phyloP scores from a whole-genome alignment of 2,329 filamentous ascomycete species.

The Harringtonia lauricola region DNA sequence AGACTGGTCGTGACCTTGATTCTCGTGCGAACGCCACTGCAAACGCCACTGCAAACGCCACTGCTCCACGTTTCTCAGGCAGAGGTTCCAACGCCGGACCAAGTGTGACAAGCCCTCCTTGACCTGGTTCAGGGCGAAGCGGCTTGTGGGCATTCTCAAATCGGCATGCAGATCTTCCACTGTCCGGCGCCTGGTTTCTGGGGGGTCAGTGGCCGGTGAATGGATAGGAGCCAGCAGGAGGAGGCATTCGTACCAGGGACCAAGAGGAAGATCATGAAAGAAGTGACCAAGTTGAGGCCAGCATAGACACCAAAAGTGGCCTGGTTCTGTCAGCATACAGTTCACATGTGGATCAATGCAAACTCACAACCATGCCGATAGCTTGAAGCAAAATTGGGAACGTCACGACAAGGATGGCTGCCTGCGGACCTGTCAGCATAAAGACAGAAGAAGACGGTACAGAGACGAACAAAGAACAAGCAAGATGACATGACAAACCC shows the following conservation, averaged over 20 bases:
- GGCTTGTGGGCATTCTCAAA: conserved; percentile 48
- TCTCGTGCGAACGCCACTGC: neutral
- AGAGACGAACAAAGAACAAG: conserved; percentile 28
- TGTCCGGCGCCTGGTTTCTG: conserved; percentile 49
- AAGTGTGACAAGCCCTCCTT: conserved; percentile 48
- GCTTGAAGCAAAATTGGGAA: conserved; percentile 30
- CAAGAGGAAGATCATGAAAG: conserved; percentile 44
- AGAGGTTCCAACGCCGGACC: conserved; percentile 44
- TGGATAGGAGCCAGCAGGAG: no score
- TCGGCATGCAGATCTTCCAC: conserved; percentile 49
- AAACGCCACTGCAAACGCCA: conserved; percentile 30
- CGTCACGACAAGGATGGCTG: conserved; percentile 48
- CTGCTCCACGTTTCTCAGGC: conserved; percentile 32
- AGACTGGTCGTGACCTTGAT: no score
- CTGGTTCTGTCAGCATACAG: conserved; percentile 1
- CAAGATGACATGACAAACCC: conserved; percentile 33
- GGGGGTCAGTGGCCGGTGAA: no score
- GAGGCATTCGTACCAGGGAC: conserved; percentile 16
- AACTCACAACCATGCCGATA: neutral
- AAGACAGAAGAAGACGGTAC: neutral
- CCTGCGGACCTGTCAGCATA: conserved; percentile 21
- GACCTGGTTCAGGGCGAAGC: conserved; percentile 46
- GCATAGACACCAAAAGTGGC: conserved; percentile 42
- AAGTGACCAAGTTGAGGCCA: conserved; percentile 44
- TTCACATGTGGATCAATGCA: neutral